Conservation (phyloP, 169 alveolate genomes). For the Toxoplasma gondii region DNA sequence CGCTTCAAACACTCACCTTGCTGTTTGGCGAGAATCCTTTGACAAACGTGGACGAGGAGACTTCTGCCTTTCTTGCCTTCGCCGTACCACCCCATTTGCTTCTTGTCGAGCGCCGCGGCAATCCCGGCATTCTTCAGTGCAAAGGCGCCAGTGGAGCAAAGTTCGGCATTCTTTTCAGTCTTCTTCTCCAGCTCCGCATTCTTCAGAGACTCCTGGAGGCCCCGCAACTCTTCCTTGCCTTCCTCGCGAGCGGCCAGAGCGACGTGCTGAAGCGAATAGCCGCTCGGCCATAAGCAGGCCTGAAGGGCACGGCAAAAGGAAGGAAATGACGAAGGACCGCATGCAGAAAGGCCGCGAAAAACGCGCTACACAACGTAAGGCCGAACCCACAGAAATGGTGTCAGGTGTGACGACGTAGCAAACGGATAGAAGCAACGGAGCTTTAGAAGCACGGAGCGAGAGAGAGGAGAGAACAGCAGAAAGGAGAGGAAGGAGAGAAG, state of each 20-base stretch:
- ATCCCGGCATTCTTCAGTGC: background rate
- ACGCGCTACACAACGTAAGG: no score
- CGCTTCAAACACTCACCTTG: background rate
- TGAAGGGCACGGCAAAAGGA: background rate
- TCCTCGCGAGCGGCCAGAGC: background rate
- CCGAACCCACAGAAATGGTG: no score
- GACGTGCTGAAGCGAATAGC: background rate
- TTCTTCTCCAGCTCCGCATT: background rate
- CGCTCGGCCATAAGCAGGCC: slow-evolving; percentile 26
- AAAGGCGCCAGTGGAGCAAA: background rate
- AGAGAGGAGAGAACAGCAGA: no score
- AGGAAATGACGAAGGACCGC: background rate
- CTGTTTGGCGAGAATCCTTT: background rate
- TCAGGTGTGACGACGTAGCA: no score
- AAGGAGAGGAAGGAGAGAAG: no score
- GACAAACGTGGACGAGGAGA: background rate
- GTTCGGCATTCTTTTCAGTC: background rate
- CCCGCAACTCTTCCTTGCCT: background rate
- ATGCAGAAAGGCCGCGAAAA: no score
- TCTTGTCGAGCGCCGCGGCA: background rate
- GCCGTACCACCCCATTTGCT: background rate
- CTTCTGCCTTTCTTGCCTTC: slow-evolving; percentile 11
- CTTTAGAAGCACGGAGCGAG: no score
- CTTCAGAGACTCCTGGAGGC: background rate
- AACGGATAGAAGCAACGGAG: no score